Evolutionary conservation across 177 flowering plant species (phyloP).

Genomic region (Vitis hybrid): DNA sequence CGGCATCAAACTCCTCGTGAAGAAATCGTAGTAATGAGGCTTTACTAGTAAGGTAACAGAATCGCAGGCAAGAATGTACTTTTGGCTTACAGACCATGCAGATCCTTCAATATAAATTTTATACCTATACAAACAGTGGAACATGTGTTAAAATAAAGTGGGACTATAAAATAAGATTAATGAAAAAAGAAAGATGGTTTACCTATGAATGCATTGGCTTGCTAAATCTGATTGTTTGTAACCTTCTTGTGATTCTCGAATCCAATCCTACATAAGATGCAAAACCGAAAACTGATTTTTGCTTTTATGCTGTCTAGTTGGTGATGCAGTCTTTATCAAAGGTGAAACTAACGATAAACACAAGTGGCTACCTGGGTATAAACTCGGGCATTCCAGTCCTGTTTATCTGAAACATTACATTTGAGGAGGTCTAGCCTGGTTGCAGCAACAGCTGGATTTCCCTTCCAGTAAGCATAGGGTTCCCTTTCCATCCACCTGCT

Average conservation of each 20-base stretch:
- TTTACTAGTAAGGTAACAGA: conserved; percentile 53
- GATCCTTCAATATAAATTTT: conserved; percentile 72
- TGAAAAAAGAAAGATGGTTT: neutral
- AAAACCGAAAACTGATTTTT: neutral
- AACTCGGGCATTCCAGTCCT: conserved; percentile 67
- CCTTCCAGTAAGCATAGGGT: conserved; percentile 79
- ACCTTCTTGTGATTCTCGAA: conserved; percentile 43
- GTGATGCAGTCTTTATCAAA: too few species aligned
- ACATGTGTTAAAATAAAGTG: neutral
- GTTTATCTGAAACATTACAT: conserved; percentile 52
- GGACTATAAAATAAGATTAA: neutral
- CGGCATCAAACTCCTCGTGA: conserved; percentile 58
- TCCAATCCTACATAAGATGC: conserved; percentile 52
- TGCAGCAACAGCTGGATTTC: conserved; percentile 50
- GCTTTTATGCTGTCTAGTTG: too few species aligned
- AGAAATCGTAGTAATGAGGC: conserved; percentile 66
- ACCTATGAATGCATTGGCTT: conserved; percentile 62
- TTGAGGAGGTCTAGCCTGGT: conserved; percentile 57
- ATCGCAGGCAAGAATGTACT: conserved; percentile 71
- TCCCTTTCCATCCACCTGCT: conserved; percentile 53
- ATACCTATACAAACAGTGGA: conserved; percentile 31
- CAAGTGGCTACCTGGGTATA: conserved; percentile 44
- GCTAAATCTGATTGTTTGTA: conserved; percentile 59
- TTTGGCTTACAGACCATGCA: conserved; percentile 77
- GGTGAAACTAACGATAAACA: too few species aligned